Conservation (phyloP, 768 basidiomycete genomes). For the Tulasnella sp. region DNA sequence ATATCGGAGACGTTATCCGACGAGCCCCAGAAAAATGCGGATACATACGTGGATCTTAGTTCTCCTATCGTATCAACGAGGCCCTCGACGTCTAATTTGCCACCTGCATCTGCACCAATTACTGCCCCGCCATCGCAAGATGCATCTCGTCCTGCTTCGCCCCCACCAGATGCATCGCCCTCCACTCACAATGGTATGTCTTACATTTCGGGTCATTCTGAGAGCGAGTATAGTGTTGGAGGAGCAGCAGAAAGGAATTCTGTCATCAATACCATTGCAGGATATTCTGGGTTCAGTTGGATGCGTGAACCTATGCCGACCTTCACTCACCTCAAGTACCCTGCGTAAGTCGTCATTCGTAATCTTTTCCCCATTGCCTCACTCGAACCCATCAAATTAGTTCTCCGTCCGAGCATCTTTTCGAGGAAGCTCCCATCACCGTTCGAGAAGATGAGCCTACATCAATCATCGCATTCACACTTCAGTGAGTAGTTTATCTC, state of each 20-base stretch:
- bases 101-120: neutral
- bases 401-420: slow-evolving; percentile 60
- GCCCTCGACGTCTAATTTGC: neutral
- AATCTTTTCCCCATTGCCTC: neutral
- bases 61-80: neutral
- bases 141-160: slow-evolving; percentile 9
- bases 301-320: slow-evolving; percentile 16
- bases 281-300: slow-evolving; percentile 17
- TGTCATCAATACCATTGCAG: slow-evolving; percentile 14
- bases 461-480: slow-evolving; percentile 89
- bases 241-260: slow-evolving; percentile 1
- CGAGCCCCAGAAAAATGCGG: neutral
- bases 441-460: slow-evolving; percentile 95
- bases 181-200: neutral
- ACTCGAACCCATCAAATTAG: neutral
- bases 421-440: slow-evolving; percentile 88
- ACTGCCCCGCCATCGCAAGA: neutral
- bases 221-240: slow-evolving; percentile 11
- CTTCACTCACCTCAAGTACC: slow-evolving; percentile 17
- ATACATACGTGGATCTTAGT: neutral
- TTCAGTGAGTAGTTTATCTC: slow-evolving; percentile 48
- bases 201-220: slow-evolving; percentile 3
- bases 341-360: slow-evolving; percentile 13
- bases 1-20: neutral
- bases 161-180: neutral